Percentiles rank a stretch among this genome's conserved stretches.
Evolutionary conservation across 768 basidiomycete genomes (phyloP).

Genomic region (Podaxis mareebaensis): DNA sequence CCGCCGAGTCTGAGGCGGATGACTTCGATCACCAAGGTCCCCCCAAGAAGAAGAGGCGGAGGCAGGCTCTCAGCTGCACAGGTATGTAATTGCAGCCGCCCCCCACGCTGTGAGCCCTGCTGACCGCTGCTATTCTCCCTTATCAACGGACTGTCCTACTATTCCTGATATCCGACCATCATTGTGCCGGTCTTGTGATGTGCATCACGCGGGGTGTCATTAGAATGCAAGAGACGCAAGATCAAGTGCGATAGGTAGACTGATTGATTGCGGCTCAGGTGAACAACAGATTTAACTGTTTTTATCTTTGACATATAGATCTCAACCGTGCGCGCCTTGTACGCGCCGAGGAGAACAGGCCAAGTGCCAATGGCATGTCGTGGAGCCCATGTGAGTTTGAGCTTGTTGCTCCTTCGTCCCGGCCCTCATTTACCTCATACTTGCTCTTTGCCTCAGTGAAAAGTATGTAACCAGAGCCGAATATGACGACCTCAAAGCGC

Average conservation of each 20-base stretch:
- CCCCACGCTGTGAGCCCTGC: constrained; percentile 22
- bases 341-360: constrained; percentile 75
- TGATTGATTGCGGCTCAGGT: constrained; percentile 22
- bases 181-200: constrained; percentile 26
- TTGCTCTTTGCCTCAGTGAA: constrained; percentile 45
- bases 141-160: constrained; percentile 20
- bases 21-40: constrained; percentile 55
- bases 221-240: constrained; percentile 86
- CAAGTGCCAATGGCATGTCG: constrained; percentile 81
- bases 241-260: constrained; percentile 83
- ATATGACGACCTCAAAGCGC: constrained; percentile 71
- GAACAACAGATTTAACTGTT: constrained; percentile 24
- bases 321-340: constrained; percentile 82
- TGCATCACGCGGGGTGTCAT: constrained; percentile 26
- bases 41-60: constrained; percentile 79
- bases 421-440: constrained; percentile 21
- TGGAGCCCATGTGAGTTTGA: constrained; percentile 74
- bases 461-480: constrained; percentile 80
- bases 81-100: constrained; percentile 47
- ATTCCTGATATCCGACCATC: constrained; percentile 26
- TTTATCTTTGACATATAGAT: constrained; percentile 39
- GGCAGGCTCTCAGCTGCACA: constrained; percentile 84
- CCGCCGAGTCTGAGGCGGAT: constrained; percentile 58
- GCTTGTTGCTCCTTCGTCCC: constrained; percentile 21
- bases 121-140: constrained; percentile 25